Evolutionary conservation across 2,329 filamentous ascomycete genomes (phyloP).

Genomic region (Apiospora kogelbergensis): DNA sequence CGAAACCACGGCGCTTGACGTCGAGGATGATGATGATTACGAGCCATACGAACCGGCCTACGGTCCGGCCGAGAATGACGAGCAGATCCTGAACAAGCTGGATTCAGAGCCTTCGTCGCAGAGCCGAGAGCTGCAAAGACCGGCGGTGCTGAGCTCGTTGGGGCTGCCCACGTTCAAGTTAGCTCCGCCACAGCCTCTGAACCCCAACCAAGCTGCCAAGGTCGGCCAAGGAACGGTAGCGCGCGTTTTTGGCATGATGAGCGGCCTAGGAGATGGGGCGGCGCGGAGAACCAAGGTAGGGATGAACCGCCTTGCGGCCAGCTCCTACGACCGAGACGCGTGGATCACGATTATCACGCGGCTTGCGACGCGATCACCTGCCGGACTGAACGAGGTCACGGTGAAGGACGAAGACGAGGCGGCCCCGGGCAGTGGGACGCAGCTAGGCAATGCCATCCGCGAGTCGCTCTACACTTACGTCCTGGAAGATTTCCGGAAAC

Average conservation of each 20-base stretch:
- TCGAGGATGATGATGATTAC: slow-evolving; percentile 86
- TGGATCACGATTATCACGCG: slow-evolving; percentile 89
- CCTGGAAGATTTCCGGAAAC: slow-evolving; percentile 85
- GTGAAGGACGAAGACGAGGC: slow-evolving; percentile 59
- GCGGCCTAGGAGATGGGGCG: slow-evolving; percentile 66
- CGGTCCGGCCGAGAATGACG: slow-evolving; percentile 71
- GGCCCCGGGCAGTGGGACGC: slow-evolving; percentile 23
- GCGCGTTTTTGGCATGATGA: slow-evolving; percentile 77
- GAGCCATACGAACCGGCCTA: slow-evolving; percentile 94
- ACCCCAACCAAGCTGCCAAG: slow-evolving; percentile 68
- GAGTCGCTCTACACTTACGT: slow-evolving; percentile 82
- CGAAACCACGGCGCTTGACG: slow-evolving; percentile 60
- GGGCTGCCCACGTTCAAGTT: slow-evolving; percentile 78
- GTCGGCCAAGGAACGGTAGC: slow-evolving; percentile 73
- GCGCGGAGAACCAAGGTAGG: slow-evolving; percentile 66
- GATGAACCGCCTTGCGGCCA: slow-evolving; percentile 81
- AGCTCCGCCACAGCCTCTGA: slow-evolving; percentile 73
- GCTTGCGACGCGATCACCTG: slow-evolving; percentile 76
- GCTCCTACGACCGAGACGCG: slow-evolving; percentile 79
- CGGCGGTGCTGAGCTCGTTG: slow-evolving; percentile 51
- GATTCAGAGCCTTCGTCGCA: slow-evolving; percentile 66
- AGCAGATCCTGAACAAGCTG: slow-evolving; percentile 76
- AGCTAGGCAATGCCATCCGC: slow-evolving; percentile 69
- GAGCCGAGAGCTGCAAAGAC: slow-evolving; percentile 40
- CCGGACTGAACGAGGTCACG: slow-evolving; percentile 62